Percentiles rank a stretch among this genome's conserved stretches.
phyloP scores from a whole-genome alignment of 345 rosid genomes.

The Kernera saxatilis region DNA sequence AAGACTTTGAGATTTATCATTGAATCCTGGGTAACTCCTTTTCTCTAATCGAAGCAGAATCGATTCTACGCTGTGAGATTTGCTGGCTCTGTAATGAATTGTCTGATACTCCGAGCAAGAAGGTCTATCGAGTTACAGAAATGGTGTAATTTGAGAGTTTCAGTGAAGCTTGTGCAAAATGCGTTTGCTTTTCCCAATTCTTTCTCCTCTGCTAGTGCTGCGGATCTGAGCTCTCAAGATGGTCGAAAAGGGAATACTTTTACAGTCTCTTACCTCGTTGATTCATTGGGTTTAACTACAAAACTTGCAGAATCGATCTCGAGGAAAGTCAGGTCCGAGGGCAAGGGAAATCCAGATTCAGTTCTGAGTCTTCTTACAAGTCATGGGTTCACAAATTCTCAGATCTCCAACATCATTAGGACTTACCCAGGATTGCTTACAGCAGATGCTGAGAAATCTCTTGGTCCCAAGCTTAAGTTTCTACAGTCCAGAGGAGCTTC shows the following conservation, averaged over 20 bases:
- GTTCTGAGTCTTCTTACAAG: background rate
- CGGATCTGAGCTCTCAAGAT: background rate
- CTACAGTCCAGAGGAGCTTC: slow-evolving; percentile 14
- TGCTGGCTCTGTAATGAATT: background rate
- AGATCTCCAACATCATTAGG: background rate
- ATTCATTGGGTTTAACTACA: slow-evolving; percentile 16
- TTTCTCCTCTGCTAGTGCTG: background rate
- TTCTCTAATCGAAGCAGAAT: too few species aligned
- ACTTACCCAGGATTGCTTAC: background rate
- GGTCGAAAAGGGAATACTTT: background rate
- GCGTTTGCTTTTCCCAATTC: background rate
- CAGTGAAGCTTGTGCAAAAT: background rate
- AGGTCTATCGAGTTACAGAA: background rate
- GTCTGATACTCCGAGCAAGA: background rate
- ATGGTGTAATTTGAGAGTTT: background rate
- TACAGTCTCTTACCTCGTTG: slow-evolving; percentile 1
- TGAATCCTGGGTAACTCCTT: too few species aligned
- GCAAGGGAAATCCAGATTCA: background rate
- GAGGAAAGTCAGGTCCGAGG: background rate
- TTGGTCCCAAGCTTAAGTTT: background rate
- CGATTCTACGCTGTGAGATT: too few species aligned
- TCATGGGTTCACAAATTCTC: background rate
- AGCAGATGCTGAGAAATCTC: background rate
- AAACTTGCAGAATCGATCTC: slow-evolving; percentile 8
- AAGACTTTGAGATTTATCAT: too few species aligned